These are phyloP conservation scores for Takashimella koratensis DNA, from an alignment of 1,284 basidiomycete species.

Conservation along the genomic window DNA sequence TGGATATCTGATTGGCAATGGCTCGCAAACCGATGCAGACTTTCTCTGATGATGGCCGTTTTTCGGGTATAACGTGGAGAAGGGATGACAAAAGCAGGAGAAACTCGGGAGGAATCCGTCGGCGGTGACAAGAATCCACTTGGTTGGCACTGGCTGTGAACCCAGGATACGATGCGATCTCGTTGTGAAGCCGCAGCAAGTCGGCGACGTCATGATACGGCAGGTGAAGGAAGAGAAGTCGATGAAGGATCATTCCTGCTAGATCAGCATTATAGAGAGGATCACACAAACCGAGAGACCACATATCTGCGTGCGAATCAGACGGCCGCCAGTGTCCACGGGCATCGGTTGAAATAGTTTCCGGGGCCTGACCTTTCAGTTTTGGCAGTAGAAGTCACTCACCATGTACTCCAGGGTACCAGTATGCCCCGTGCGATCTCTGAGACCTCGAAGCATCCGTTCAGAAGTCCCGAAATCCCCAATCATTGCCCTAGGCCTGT, in stretches of 20 bases:
- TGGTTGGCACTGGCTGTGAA: conserved; percentile 61
- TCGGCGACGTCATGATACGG: conserved; percentile 68
- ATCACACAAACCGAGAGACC: conserved; percentile 52
- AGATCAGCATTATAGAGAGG: not conserved
- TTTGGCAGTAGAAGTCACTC: not conserved
- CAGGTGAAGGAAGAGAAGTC: conserved; percentile 79
- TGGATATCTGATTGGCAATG: not conserved
- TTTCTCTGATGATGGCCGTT: conserved; percentile 67
- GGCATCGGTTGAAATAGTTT: conserved; percentile 58
- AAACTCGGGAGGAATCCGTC: conserved; percentile 65
- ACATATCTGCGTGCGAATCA: conserved; percentile 67
- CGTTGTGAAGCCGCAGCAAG: conserved; percentile 61
- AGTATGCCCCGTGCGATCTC: conserved; percentile 78
- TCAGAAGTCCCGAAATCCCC: conserved; percentile 93
- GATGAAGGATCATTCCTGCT: conserved; percentile 81
- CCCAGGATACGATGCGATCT: conserved; percentile 73
- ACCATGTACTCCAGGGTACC: conserved; percentile 70
- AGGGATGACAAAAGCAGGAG: conserved; percentile 69
- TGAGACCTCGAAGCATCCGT: conserved; percentile 69
- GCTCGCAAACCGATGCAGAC: conserved; percentile 48
- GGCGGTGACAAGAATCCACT: conserved; percentile 58
- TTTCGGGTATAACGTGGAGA: conserved; percentile 58
- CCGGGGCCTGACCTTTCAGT: conserved; percentile 57
- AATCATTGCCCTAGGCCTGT: conserved; percentile 65
- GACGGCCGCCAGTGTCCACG: conserved; percentile 65